A percentile compares a stretch with the other conserved stretches of the same genome.
Evolutionary conservation across 2,329 filamentous ascomycete species (phyloP).

Genomic region (Pyrenochaeta sp.): DNA sequence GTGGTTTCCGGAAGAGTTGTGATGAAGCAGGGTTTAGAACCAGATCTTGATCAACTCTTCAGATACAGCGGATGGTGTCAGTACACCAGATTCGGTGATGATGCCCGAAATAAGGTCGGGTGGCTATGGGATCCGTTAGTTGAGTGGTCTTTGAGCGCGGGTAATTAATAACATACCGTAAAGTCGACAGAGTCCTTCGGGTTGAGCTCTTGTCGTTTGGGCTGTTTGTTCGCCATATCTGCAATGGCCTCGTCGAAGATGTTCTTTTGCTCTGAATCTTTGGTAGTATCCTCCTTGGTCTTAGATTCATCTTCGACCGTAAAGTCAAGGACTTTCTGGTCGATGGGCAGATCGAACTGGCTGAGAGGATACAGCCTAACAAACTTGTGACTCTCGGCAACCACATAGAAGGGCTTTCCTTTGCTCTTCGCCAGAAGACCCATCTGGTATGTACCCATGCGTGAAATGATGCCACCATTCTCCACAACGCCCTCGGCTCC

Average conservation of each 20-base stretch:
- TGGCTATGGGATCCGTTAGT: constrained; percentile 55
- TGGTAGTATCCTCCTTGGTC: constrained; percentile 11
- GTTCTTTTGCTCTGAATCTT: constrained; percentile 44
- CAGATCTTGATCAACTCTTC: constrained; percentile 74
- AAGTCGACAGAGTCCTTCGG: constrained; percentile 70
- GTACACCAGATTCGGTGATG: constrained; percentile 77
- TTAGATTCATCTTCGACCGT: constrained; percentile 57
- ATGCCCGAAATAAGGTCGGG: constrained; percentile 74
- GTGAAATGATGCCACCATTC: constrained; percentile 89
- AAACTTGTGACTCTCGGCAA: constrained; percentile 96
- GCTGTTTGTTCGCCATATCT: constrained; percentile 34
- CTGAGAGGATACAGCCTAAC: constrained; percentile 83
- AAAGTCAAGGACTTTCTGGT: constrained; percentile 80
- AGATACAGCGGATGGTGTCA: constrained; percentile 73
- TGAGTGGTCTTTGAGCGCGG: background rate
- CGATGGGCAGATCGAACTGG: constrained; percentile 81
- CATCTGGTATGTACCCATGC: constrained; percentile 87
- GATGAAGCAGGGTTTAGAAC: constrained; percentile 43
- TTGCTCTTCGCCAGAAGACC: constrained; percentile 77
- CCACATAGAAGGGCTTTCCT: constrained; percentile 85
- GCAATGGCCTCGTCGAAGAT: constrained; percentile 53
- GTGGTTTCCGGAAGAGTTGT: constrained; percentile 5
- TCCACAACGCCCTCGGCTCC: constrained; percentile 86
- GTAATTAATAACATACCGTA: constrained; percentile 59
- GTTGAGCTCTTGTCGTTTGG: constrained; percentile 28